Evolutionary conservation across 108 stramenopile genomes (phyloP), one percentile per base, ranked within the genome.

Genomic region (Skeletonema tropicum): DNA sequence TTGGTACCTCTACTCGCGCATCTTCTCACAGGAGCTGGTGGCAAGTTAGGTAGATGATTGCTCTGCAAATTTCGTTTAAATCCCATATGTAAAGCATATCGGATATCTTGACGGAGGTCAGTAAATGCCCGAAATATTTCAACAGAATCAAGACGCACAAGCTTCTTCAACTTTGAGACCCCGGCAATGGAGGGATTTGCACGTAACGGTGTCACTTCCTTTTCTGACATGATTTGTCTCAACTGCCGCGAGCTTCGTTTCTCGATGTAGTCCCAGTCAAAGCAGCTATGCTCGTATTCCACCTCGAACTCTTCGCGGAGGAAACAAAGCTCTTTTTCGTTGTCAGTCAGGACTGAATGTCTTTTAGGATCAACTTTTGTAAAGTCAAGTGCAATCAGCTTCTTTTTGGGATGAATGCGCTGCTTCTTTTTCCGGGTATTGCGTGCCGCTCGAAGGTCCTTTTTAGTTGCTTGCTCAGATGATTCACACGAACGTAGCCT

Each of bases 191-290:
- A 49, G 5, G 48, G 48, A 21, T 19, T 19, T 1, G 0, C 19
- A 6, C 32, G 33, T 25, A 64, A 61, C 5, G 58, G 62, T 8
- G 58, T 21, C 31, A 67, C 66, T 33, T 67, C 58, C 41, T 71
- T 71, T 10, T 68, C 46, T 7, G 41, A n/a, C 71, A 79, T 73
- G 17, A 26, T 17, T 31, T 62, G 13, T 17, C 26, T 36, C 35
- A 79, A 48, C 8, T 7, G 42, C 17, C 15, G 13, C 3, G 78
- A 72, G 1, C 71, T 19, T 23, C 62, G 52, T 33, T 73, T 41
- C 61, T 79, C 78, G 19, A 79, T 79, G 48, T 79, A 79, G 48
- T 63, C 66, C 78, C 78, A 79, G 64, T 79, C 67, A 57, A 41
- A 79, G 11, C 71, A 70, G 58, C 68, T 72, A 11, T 57, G 57